Percentiles rank a stretch among this genome's conserved stretches.
Conservation (phyloP, 805 yeast species). For the Starmerella stigmatis region DNA sequence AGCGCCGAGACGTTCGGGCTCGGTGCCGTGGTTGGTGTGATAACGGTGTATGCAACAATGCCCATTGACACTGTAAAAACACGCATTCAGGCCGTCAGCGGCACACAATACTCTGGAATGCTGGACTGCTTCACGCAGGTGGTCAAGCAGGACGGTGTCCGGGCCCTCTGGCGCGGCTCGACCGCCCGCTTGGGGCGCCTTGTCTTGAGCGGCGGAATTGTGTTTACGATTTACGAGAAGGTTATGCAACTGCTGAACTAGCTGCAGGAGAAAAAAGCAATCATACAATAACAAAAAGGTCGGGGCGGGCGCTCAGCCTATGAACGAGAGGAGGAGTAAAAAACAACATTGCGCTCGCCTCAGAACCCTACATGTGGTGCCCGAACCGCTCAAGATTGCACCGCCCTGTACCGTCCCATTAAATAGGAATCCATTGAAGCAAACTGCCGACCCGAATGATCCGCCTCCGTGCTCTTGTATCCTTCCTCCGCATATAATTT, state of each 20-base stretch:
- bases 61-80: conserved; percentile 93
- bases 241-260: conserved; percentile 49
- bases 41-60: conserved; percentile 86
- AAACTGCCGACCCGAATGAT: no score
- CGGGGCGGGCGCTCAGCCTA: no score
- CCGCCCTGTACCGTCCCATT: no score
- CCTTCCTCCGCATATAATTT: no score
- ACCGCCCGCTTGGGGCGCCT: conserved; percentile 92
- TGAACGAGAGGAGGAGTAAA: no score
- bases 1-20: conserved; percentile 73
- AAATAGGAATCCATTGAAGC: no score
- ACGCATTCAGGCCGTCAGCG: conserved; percentile 88
- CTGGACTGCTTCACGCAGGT: conserved; percentile 70
- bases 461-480: no score
- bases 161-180: conserved; percentile 96
- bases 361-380: no score
- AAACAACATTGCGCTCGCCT: no score
- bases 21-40: conserved; percentile 80
- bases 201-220: conserved; percentile 91
- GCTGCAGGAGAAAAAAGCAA: neutral
- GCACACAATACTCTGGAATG: conserved; percentile 64
- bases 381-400: no score
- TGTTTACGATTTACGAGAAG: conserved; percentile 90
- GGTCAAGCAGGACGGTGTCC: conserved; percentile 76
- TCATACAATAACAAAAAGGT: neutral